Conservation (phyloP, 208 protist genomes). For the Trypanosoma scelopori region DNA sequence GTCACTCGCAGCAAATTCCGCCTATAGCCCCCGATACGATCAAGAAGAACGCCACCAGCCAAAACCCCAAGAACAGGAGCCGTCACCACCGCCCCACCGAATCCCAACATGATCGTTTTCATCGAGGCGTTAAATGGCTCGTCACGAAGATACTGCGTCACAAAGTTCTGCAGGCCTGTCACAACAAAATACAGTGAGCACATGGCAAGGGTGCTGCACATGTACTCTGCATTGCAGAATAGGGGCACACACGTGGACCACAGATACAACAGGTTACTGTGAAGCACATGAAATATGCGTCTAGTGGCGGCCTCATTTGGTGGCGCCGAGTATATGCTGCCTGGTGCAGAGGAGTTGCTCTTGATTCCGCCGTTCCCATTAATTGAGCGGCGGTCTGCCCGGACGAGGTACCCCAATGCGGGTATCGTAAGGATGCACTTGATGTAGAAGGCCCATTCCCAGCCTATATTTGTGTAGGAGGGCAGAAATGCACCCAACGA, state of each 20-base stretch:
- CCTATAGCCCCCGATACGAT: constrained; percentile 85
- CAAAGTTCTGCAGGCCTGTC: constrained; percentile 88
- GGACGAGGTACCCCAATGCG: constrained; percentile 51
- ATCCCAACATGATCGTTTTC: constrained; percentile 79
- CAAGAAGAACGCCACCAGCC: constrained; percentile 78
- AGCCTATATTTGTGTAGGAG: constrained; percentile 49
- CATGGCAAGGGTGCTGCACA: constrained; percentile 79
- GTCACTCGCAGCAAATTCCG: constrained; percentile 62
- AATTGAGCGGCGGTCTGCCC: constrained; percentile 55
- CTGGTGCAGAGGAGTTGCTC: not conserved
- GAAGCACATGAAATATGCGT: constrained; percentile 20
- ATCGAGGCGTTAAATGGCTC: constrained; percentile 80
- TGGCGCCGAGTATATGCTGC: not conserved
- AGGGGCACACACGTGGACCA: constrained; percentile 35
- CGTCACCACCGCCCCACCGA: constrained; percentile 73
- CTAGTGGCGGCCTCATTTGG: constrained; percentile 2
- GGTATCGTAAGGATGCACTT: constrained; percentile 81
- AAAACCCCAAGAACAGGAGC: constrained; percentile 87
- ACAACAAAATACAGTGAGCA: constrained; percentile 91
- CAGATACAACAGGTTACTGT: constrained; percentile 14
- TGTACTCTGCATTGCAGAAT: constrained; percentile 64
- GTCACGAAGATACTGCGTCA: constrained; percentile 88
- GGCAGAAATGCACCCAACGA: constrained; percentile 69
- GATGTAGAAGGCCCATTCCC: constrained; percentile 83
- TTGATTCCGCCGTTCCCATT: constrained; percentile 30